Conservation (phyloP, 441 rosid genomes). For the Melastoma candidum region DNA sequence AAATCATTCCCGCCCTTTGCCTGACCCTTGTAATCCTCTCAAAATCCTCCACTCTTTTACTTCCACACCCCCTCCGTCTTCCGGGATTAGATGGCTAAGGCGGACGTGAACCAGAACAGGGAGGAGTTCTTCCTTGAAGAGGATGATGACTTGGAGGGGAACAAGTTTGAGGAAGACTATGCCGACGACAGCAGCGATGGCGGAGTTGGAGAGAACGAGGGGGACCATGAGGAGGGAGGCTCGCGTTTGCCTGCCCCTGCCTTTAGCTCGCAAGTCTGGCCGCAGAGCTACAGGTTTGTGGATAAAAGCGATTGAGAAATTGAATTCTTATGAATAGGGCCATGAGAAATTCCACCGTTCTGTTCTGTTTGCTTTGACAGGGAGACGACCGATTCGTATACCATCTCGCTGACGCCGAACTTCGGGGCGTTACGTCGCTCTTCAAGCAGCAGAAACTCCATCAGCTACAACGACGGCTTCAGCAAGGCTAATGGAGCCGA, state of each 20-base stretch:
- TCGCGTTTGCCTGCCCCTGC: background rate
- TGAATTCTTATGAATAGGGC: no score
- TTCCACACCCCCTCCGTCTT: no score
- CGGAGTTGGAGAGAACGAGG: background rate
- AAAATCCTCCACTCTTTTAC: no score
- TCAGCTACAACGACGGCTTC: conserved; percentile 16
- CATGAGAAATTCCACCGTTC: no score
- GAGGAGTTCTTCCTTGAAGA: conserved; percentile 7
- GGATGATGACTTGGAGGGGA: background rate
- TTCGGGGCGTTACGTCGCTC: conserved; percentile 34
- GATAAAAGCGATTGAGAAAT: no score
- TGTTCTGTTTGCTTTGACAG: conserved; percentile 7
- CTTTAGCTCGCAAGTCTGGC: conserved; percentile 15
- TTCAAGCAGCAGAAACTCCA: conserved; percentile 28
- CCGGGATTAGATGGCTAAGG: background rate
- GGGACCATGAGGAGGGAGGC: background rate
- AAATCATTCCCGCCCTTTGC: conserved; percentile 39
- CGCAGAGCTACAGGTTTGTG: conserved; percentile 17
- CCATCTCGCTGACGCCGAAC: conserved; percentile 60
- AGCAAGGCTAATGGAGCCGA: conserved; percentile 34
- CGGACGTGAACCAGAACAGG: conserved; percentile 3
- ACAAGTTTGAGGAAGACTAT: no score
- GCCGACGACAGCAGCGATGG: background rate
- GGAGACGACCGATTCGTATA: conserved; percentile 47
- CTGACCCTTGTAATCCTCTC: no score